phyloP scores from a whole-genome alignment of 805 yeast species.

The Yarrowia porcina region DNA sequence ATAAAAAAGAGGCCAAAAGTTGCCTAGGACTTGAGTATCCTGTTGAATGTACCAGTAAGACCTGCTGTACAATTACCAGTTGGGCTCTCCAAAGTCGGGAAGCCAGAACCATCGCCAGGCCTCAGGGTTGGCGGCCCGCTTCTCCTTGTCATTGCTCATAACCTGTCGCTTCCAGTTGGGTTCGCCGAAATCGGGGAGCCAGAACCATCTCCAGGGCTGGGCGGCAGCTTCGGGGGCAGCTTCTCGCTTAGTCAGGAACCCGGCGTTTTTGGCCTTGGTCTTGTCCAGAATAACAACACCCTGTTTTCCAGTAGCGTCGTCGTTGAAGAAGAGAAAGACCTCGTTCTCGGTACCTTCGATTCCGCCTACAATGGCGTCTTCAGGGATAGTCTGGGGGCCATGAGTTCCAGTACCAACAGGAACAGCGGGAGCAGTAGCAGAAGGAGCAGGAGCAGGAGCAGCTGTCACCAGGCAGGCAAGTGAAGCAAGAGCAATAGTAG shows the following conservation, averaged over 20 bases:
- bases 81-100: constrained; percentile 6
- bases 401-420: not conserved
- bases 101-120: constrained; percentile 19
- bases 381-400: not conserved
- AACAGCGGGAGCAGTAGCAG: no score
- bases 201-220: constrained; percentile 14
- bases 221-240: constrained; percentile 9
- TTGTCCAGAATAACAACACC: not conserved
- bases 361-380: not conserved
- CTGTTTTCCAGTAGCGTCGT: constrained; percentile 3
- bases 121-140: constrained; percentile 7
- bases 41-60: no score
- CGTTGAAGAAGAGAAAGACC: constrained; percentile 2
- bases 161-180: constrained; percentile 20
- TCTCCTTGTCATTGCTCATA: not conserved
- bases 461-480: not conserved
- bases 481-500: constrained; percentile 1
- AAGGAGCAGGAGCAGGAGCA: no score
- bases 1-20: no score
- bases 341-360: constrained; percentile 1
- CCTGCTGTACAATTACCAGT: no score
- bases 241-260: not conserved
- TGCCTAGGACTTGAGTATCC: no score
- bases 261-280: not conserved
- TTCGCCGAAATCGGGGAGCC: not conserved